Conservation (phyloP, 2,329 filamentous ascomycete species). For the Sodiomyces alkalinus region DNA sequence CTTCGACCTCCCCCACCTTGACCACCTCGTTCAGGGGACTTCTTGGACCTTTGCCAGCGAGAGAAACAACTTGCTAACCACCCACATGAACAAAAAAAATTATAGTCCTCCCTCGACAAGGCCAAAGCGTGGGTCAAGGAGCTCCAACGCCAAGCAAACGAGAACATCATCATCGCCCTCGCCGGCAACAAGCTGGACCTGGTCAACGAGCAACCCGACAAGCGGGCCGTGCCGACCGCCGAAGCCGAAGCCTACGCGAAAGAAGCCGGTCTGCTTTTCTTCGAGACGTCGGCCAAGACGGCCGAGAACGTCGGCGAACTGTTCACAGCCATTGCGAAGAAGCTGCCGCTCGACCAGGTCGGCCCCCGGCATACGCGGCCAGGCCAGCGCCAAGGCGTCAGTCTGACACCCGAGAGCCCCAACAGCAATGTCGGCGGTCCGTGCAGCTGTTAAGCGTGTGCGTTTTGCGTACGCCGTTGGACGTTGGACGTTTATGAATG, state of each 20-base stretch:
- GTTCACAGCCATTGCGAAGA: slow-evolving; percentile 96
- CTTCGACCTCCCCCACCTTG: too few species aligned
- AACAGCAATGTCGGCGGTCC: slow-evolving; percentile 41
- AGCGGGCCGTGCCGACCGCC: slow-evolving; percentile 75
- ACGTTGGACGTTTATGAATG: too few species aligned
- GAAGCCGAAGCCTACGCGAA: slow-evolving; percentile 92
- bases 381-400: slow-evolving; percentile 44
- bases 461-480: too few species aligned
- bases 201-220: slow-evolving; percentile 86
- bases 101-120: slow-evolving; percentile 87
- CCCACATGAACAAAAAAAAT: slow-evolving; percentile 10
- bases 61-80: neutral
- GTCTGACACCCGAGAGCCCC: slow-evolving; percentile 37
- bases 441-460: slow-evolving; percentile 39
- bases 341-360: slow-evolving; percentile 87
- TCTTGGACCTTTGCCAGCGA: too few species aligned
- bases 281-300: slow-evolving; percentile 96
- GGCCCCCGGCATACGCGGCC: slow-evolving; percentile 75
- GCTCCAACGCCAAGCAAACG: slow-evolving; percentile 94
- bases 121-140: slow-evolving; percentile 99
- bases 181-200: slow-evolving; percentile 97
- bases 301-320: slow-evolving; percentile 90
- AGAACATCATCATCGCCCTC: slow-evolving; percentile 97
- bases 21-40: too few species aligned
- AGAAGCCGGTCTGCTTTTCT: slow-evolving; percentile 90